Evolutionary conservation across 1,284 basidiomycete species (phyloP), one percentile per base, ranked within the genome.

Genomic region (Ustilago esculenta): DNA sequence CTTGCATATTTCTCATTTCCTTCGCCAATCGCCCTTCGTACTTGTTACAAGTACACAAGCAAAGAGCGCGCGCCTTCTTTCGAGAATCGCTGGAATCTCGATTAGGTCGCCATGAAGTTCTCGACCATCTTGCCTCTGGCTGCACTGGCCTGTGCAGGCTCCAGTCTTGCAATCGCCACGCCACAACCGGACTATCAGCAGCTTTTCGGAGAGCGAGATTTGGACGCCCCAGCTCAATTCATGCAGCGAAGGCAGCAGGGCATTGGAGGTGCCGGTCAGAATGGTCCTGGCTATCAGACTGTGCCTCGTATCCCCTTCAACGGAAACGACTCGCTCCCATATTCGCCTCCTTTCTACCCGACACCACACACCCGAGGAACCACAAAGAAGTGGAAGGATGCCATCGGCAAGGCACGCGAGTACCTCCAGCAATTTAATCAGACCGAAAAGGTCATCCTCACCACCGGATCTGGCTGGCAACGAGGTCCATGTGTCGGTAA

Each of bases 381-480:
- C 17, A 54, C 53, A 1, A 57, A 72, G 18, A 74, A 81, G 89
- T 90, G 72, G 89, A 88, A 57, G 86, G 89, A 73, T 84, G 90
- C 75, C 85, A 85, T 70, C 82, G 80, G 12, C 87, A 87, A 36
- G 83, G 85, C 85, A 1, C 61, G 77, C 9, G 67, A 57, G 0
- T 79, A 78, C 47, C 79, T 85, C 20, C 45, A 69, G 7, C 65
- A 80, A 47, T 82, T 85, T 78, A 83, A 82, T 15, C 37, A 83
- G n/a, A 82, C 84, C 51, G 84, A 86, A 55, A 84, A 85, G 51
- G 83, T 84, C 53, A 72, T 77, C 34, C 69, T 86, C 34, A 83
- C 83, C 4, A 85, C 85, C 6, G 85, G 79, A 20, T 39, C 54
- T 0, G 67, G 70, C 15, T 72, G 52, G 47, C 40, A 54, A n/a